Evolutionary conservation across 208 protist species (phyloP), one percentile per base, ranked within the genome.

Genomic region (Acanthamoeba royreba): DNA sequence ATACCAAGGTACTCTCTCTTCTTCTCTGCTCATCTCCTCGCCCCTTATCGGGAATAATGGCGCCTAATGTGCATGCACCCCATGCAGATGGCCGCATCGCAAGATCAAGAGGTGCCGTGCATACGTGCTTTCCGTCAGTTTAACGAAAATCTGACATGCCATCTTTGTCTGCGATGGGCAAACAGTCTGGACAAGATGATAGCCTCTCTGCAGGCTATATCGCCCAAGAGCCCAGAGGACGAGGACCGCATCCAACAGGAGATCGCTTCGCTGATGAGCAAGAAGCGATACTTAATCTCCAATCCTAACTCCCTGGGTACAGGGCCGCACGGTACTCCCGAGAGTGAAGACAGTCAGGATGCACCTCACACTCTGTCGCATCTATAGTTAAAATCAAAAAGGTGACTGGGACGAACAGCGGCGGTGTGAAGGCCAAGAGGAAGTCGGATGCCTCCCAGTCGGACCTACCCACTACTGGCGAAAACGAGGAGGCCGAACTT

Each of bases 171-270:
- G 49, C 19, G 49, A 5, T 79, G 79, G 63, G 90, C 91, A 5
- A 81, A 88, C 42, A 95, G 94, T 74, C 81, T 95, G 47, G 94
- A 95, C 55, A 95, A 95, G n/a, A 95, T 95, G 94, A 95, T 95
- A 66, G 87, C 77, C 19, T 93, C 93, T 40, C 55, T 95, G 38
- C 79, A 94, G 43, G 47, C 61, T 17, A 92, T 92, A 4, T 47
- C 91, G 35, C 94, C 93, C 38, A 95, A 94, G 31, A 94, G 63
- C 28, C 61, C 55, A 49, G 94, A 95, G 19, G 94, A 93, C 0
- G 94, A 95, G 17, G 94, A 95, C 35, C 86, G 94, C n/a, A 94
- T 94, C 58, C 94, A 95, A 74, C 92, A 94, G 74, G 94, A 95
- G 35, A 95, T 95, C 63, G 55, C 55, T 5, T 72, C 92, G 49